phyloP scores from a whole-genome alignment of 1,284 basidiomycete species.

The Cryptococcus sp. region DNA sequence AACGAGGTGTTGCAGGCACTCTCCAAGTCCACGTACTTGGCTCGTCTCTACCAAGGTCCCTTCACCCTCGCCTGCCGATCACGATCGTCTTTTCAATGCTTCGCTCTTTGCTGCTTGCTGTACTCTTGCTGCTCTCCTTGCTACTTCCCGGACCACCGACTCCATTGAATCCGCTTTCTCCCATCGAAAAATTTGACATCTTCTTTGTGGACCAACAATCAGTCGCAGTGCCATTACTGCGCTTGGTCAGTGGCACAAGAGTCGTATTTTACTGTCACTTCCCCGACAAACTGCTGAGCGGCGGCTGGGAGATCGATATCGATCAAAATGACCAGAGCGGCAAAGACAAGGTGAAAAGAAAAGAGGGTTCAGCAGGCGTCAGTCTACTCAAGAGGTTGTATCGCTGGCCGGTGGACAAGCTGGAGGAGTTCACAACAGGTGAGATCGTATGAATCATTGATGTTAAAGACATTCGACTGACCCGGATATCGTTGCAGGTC shows the following conservation, averaged over 20 bases:
- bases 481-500: slow-evolving; percentile 56
- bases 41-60: slow-evolving; percentile 74
- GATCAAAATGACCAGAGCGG: slow-evolving; percentile 36
- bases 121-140: slow-evolving; percentile 61
- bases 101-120: slow-evolving; percentile 78
- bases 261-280: slow-evolving; percentile 99
- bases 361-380: slow-evolving; percentile 21
- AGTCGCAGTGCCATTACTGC: slow-evolving; percentile 82
- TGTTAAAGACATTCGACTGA: neutral
- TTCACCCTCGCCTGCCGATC: slow-evolving; percentile 71
- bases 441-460: slow-evolving; percentile 39
- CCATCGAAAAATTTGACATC: slow-evolving; percentile 65
- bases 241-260: slow-evolving; percentile 66
- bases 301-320: slow-evolving; percentile 52
- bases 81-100: slow-evolving; percentile 81
- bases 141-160: slow-evolving; percentile 38
- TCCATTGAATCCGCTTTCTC: slow-evolving; percentile 43
- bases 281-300: slow-evolving; percentile 81
- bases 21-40: slow-evolving; percentile 76
- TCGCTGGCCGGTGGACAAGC: slow-evolving; percentile 81
- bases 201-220: slow-evolving; percentile 95
- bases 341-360: slow-evolving; percentile 42
- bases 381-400: slow-evolving; percentile 71
- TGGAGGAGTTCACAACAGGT: slow-evolving; percentile 91
- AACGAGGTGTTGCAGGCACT: slow-evolving; percentile 61